These are phyloP conservation scores for Dryadomyces sulphureus DNA, from an alignment of 2,329 filamentous ascomycete species.

Conservation along the genomic window DNA sequence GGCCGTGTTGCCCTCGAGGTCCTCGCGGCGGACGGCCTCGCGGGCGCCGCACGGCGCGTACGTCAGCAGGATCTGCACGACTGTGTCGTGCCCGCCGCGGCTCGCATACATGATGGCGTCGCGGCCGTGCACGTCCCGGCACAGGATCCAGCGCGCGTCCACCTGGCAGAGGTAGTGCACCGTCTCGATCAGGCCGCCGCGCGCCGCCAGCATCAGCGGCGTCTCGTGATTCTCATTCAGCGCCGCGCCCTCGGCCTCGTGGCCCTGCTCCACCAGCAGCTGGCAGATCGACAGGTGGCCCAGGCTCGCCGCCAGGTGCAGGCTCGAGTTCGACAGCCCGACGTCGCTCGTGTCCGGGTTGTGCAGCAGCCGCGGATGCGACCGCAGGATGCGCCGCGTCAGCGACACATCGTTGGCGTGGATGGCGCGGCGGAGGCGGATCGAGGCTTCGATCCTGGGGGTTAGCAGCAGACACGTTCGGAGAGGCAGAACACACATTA, in stretches of 20 bases:
- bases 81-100: slow-evolving; percentile 45
- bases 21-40: slow-evolving; percentile 40
- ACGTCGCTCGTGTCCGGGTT: slow-evolving; percentile 61
- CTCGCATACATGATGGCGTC: slow-evolving; percentile 59
- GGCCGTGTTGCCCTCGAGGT: slow-evolving; percentile 69
- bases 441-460: slow-evolving; percentile 58
- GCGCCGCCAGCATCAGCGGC: slow-evolving; percentile 64
- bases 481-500: neutral
- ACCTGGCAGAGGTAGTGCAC: slow-evolving; percentile 55
- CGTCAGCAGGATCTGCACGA: slow-evolving; percentile 49
- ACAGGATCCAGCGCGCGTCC: slow-evolving; percentile 47
- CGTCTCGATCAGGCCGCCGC: slow-evolving; percentile 54
- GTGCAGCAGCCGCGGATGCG: slow-evolving; percentile 55
- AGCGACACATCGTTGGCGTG: slow-evolving; percentile 57
- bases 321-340: slow-evolving; percentile 64
- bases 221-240: slow-evolving; percentile 71
- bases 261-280: slow-evolving; percentile 56
- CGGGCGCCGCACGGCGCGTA: slow-evolving; percentile 40
- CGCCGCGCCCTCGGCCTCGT: slow-evolving; percentile 55
- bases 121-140: slow-evolving; percentile 51
- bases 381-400: slow-evolving; percentile 60
- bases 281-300: slow-evolving; percentile 56
- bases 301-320: slow-evolving; percentile 65
- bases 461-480: neutral
- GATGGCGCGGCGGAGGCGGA: slow-evolving; percentile 71